Percentiles rank a stretch among this genome's conserved stretches.
These are phyloP conservation scores for Talaromyces proteolyticus DNA, from an alignment of 495 filamentous ascomycete genomes.

Conservation along the genomic window DNA sequence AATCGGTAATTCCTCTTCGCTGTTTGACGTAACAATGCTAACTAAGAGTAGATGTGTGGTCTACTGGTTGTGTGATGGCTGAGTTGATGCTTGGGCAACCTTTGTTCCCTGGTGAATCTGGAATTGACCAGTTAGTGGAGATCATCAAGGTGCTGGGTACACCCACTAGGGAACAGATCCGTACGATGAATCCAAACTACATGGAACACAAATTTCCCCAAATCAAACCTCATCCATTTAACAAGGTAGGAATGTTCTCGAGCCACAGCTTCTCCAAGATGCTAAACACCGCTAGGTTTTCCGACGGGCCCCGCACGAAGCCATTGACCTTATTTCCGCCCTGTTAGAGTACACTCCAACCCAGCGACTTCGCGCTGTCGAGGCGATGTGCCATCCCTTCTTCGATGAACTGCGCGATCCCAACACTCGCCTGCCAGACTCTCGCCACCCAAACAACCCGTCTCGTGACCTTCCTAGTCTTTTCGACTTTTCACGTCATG, in stretches of 20 bases:
- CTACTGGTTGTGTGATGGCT: constrained; percentile 98
- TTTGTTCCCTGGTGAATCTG: constrained; percentile 97
- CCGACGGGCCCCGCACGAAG: constrained; percentile 84
- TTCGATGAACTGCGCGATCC: constrained; percentile 95
- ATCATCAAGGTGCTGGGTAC: constrained; percentile 99
- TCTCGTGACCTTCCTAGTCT: constrained; percentile 77
- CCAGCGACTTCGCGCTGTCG: constrained; percentile 85
- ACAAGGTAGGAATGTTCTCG: constrained; percentile 55
- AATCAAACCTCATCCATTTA: constrained; percentile 99
- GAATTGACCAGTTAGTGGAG: constrained; percentile 97
- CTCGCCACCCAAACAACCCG: constrained; percentile 73
- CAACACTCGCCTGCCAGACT: constrained; percentile 83
- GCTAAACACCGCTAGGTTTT: constrained; percentile 59
- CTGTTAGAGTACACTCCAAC: constrained; percentile 96
- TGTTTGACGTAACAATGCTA: constrained; percentile 10
- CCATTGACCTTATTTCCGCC: constrained; percentile 91
- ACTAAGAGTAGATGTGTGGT: constrained; percentile 86
- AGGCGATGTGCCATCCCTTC: constrained; percentile 98
- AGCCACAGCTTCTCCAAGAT: not conserved
- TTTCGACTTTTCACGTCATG: constrained; percentile 92
- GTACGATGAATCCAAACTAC: constrained; percentile 99
- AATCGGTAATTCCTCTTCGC: constrained; percentile 68
- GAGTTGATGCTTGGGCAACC: constrained; percentile 98
- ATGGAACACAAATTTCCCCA: constrained; percentile 99
- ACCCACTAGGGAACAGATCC: constrained; percentile 96